phyloP scores from a whole-genome alignment of 2,329 filamentous ascomycete genomes.

The Fusarium pseudonygamai region DNA sequence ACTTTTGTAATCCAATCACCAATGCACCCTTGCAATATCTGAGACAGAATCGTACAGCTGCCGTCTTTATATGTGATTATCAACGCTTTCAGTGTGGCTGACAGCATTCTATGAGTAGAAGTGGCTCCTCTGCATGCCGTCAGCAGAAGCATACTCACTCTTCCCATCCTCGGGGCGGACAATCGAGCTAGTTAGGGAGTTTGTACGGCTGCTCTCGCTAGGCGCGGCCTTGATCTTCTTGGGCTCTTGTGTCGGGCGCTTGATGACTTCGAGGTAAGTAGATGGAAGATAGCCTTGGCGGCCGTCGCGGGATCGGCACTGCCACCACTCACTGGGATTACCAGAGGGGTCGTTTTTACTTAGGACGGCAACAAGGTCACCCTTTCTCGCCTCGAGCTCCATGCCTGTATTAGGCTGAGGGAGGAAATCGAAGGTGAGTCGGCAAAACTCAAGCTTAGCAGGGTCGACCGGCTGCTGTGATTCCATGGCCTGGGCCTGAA shows the following conservation, averaged over 20 bases:
- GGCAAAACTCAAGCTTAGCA: conserved; percentile 94
- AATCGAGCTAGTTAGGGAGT: conserved; percentile 59
- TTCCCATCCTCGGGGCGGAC: conserved; percentile 54
- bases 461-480: conserved; percentile 75
- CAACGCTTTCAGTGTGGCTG: background rate
- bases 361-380: conserved; percentile 93
- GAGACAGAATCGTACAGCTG: conserved; percentile 37
- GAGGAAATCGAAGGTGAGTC: conserved; percentile 91
- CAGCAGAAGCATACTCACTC: conserved; percentile 62
- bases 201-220: conserved; percentile 59
- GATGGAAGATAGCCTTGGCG: conserved; percentile 91
- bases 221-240: conserved; percentile 63
- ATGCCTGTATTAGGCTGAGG: conserved; percentile 77
- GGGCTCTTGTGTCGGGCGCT: conserved; percentile 60
- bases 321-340: conserved; percentile 96
- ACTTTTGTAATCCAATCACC: conserved; percentile 42
- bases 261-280: conserved; percentile 84
- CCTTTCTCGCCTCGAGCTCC: conserved; percentile 92
- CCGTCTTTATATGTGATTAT: conserved; percentile 11
- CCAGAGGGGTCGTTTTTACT: conserved; percentile 93
- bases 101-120: conserved; percentile 60
- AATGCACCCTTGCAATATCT: conserved; percentile 30
- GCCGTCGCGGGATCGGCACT: conserved; percentile 88
- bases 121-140: conserved; percentile 67
- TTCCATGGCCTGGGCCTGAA: conserved; percentile 61